Conservation (phyloP, 495 filamentous ascomycete genomes). For the Bacidia gigantensis region DNA sequence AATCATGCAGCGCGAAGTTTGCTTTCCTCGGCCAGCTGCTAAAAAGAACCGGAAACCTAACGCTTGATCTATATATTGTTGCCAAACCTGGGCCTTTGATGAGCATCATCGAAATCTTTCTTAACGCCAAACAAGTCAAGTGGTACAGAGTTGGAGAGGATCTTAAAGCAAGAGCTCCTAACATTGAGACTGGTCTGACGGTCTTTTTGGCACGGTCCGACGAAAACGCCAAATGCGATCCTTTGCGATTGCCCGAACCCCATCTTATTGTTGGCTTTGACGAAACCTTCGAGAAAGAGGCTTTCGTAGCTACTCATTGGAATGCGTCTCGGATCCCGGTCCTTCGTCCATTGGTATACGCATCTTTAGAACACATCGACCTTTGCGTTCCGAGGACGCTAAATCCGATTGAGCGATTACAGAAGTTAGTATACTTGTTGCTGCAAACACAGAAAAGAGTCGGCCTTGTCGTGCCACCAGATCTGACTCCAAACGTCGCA, state of each 20-base stretch:
- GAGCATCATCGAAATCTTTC: conserved; percentile 38
- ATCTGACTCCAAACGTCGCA: conserved; percentile 29
- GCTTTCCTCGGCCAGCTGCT: conserved; percentile 40
- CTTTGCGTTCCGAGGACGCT: conserved; percentile 33
- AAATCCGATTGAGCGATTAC: conserved; percentile 26
- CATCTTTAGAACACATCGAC: conserved; percentile 43
- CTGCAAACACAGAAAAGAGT: conserved; percentile 30
- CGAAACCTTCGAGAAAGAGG: conserved; percentile 26
- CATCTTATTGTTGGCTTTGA: conserved; percentile 41
- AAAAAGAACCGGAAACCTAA: conserved; percentile 25
- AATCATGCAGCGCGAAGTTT: conserved; percentile 45
- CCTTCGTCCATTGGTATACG: conserved; percentile 39
- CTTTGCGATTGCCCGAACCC: conserved; percentile 28
- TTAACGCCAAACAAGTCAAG: conserved; percentile 33
- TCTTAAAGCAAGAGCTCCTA: conserved; percentile 20
- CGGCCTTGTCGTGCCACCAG: no score
- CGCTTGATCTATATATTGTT: conserved; percentile 36
- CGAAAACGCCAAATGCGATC: conserved; percentile 24
- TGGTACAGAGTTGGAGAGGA: conserved; percentile 32
- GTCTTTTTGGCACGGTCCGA: conserved; percentile 35
- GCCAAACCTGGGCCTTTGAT: conserved; percentile 30
- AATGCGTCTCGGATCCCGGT: conserved; percentile 29
- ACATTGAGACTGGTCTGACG: conserved; percentile 27
- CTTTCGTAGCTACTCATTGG: not conserved
- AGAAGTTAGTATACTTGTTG: conserved; percentile 28